Evolutionary conservation across 2,329 filamentous ascomycete species (phyloP).

Genomic region (Lizonia empirigonia): DNA sequence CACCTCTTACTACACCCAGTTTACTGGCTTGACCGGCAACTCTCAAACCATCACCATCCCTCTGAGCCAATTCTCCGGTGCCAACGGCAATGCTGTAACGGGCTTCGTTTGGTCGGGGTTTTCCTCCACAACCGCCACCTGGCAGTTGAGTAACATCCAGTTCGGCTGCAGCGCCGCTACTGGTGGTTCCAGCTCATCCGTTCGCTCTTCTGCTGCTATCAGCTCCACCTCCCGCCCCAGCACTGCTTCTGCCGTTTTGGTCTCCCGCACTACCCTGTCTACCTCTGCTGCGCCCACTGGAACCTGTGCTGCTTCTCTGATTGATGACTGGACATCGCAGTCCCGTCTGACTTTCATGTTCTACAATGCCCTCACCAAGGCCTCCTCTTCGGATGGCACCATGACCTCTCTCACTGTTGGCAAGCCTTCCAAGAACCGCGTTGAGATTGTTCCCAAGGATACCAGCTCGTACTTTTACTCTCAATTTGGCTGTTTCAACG

Average conservation of each 20-base stretch:
- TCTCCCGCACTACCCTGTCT: conserved; percentile 11
- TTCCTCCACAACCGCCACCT: conserved; percentile 47
- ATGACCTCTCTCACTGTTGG: conserved; percentile 64
- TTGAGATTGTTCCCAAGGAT: conserved; percentile 59
- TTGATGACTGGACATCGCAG: conserved; percentile 68
- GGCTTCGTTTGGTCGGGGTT: conserved; percentile 54
- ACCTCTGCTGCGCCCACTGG: conserved; percentile 29
- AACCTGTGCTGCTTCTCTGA: conserved; percentile 53
- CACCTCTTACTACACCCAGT: conserved; percentile 52
- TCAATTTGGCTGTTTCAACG: conserved; percentile 61
- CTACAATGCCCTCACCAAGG: conserved; percentile 63
- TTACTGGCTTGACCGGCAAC: conserved; percentile 57
- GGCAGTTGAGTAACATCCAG: conserved; percentile 57
- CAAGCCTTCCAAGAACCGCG: conserved; percentile 50
- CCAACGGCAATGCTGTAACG: conserved; percentile 57
- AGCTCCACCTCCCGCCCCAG: conserved; percentile 10
- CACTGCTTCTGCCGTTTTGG: conserved; percentile 10
- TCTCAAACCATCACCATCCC: conserved; percentile 59
- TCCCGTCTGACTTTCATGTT: conserved; percentile 65
- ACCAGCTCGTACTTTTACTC: conserved; percentile 63
- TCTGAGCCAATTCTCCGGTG: conserved; percentile 56
- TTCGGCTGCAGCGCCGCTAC: conserved; percentile 50
- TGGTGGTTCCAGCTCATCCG: conserved; percentile 6
- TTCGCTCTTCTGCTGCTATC: background rate
- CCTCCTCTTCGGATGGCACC: conserved; percentile 62